Evolutionary conservation across 1,284 basidiomycete species (phyloP).

Genomic region (Coriolopsis trogii): DNA sequence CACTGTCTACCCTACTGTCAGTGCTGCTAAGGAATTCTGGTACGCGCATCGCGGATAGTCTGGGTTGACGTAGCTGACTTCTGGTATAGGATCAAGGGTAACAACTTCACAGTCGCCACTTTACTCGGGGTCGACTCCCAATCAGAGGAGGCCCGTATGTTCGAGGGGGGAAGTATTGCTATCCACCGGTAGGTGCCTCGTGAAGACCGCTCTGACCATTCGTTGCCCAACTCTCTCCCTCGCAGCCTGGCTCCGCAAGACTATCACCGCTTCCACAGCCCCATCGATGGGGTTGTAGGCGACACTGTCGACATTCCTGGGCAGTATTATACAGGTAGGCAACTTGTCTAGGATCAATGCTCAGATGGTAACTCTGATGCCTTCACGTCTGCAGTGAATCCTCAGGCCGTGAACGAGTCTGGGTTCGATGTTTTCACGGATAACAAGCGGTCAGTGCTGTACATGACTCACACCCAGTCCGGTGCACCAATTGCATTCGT

Average conservation of each 20-base stretch:
- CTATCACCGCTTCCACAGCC: constrained; percentile 87
- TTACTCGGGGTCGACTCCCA: constrained; percentile 52
- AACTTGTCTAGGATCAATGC: not conserved
- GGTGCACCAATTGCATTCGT: constrained; percentile 57
- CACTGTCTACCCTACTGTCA: constrained; percentile 65
- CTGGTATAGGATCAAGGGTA: constrained; percentile 70
- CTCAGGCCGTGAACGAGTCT: constrained; percentile 77
- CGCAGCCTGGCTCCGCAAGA: constrained; percentile 76
- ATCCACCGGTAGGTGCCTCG: constrained; percentile 51
- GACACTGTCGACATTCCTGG: constrained; percentile 55
- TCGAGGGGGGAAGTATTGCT: constrained; percentile 55
- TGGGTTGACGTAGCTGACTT: not conserved
- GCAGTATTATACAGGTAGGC: constrained; percentile 59
- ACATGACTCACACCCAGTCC: constrained; percentile 49
- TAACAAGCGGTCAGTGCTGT: constrained; percentile 66
- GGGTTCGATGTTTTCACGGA: constrained; percentile 76
- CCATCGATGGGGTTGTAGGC: constrained; percentile 61
- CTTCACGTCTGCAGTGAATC: constrained; percentile 55
- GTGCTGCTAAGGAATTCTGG: constrained; percentile 72
- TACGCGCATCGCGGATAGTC: constrained; percentile 12
- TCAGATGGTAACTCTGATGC: not conserved
- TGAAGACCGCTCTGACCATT: not conserved
- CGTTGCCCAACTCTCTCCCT: not conserved
- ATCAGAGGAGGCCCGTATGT: constrained; percentile 44
- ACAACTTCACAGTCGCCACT: constrained; percentile 66